phyloP scores from a whole-genome alignment of 805 yeast species.

The Maudiozyma saulgeensis region DNA sequence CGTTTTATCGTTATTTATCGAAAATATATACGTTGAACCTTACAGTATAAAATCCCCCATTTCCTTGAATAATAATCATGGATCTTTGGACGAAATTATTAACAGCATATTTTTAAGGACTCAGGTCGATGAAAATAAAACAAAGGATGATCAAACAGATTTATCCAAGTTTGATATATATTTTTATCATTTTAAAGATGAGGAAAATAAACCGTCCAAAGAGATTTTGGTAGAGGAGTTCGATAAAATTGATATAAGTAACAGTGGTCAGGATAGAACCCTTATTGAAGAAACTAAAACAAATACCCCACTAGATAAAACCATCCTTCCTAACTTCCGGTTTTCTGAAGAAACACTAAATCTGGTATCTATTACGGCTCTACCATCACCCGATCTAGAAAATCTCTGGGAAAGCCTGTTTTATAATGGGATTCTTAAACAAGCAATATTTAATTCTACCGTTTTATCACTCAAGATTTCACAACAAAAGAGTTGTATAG shows the following conservation, averaged over 20 bases:
- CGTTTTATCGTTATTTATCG: slow-evolving; percentile 11
- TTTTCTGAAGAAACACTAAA: slow-evolving; percentile 14
- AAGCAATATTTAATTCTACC: slow-evolving; percentile 26
- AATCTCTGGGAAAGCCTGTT: slow-evolving; percentile 31
- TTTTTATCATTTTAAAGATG: neutral
- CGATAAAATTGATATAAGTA: slow-evolving; percentile 23
- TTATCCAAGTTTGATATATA: neutral
- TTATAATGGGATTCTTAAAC: slow-evolving; percentile 26
- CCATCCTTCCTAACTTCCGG: slow-evolving; percentile 1
- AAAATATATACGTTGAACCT: neutral
- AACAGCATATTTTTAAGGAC: neutral
- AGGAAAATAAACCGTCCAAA: neutral
- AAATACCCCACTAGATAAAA: no score
- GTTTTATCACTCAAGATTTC: slow-evolving; percentile 24
- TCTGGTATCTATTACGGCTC: slow-evolving; percentile 10
- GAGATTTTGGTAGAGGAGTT: slow-evolving; percentile 18
- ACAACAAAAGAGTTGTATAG: neutral
- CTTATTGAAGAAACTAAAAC: neutral
- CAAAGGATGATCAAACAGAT: neutral
- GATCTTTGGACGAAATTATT: neutral
- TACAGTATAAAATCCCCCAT: neutral
- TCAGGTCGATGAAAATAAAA: neutral
- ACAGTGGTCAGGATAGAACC: neutral
- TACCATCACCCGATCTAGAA: slow-evolving; percentile 28
- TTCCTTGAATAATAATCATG: neutral